Conservation (phyloP, 305 asterid genomes). For the Coffea humblotiana region DNA sequence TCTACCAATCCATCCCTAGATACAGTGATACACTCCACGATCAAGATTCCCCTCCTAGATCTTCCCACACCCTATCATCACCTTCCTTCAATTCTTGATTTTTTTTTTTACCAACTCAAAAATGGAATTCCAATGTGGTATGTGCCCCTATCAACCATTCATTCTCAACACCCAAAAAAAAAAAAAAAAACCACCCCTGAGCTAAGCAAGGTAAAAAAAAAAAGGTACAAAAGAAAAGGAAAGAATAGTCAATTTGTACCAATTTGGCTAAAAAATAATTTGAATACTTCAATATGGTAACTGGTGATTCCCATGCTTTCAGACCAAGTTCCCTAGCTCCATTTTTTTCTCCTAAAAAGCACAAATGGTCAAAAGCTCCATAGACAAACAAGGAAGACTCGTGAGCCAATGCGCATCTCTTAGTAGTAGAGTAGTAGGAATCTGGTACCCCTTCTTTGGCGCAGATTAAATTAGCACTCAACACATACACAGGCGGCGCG, state of each 20-base stretch:
- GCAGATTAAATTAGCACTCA: slow-evolving; percentile 41
- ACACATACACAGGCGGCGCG: slow-evolving; percentile 91
- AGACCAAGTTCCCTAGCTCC: not conserved
- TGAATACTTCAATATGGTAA: not conserved
- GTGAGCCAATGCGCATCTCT: not conserved
- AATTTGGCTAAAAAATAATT: not conserved
- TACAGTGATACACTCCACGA: not conserved
- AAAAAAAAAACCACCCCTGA: too few species aligned
- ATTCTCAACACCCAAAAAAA: too few species aligned
- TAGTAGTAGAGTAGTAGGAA: not conserved
- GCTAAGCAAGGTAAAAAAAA: too few species aligned
- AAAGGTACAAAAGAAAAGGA: too few species aligned
- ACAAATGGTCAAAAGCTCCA: slow-evolving; percentile 10
- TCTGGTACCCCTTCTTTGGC: not conserved
- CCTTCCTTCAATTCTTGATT: not conserved
- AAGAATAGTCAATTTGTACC: not conserved
- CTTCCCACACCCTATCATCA: not conserved
- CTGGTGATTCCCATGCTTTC: not conserved
- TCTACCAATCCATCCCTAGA: not conserved
- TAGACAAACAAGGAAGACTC: slow-evolving; percentile 6
- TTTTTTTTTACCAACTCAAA: not conserved
- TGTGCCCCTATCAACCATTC: too few species aligned
- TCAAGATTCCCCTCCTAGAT: not conserved
- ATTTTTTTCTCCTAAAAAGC: not conserved
- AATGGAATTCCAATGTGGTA: not conserved